A percentile compares a stretch with the other conserved stretches of the same genome.
phyloP scores from a whole-genome alignment of 1,284 basidiomycete species.

The Cryptococcus maquisensis region DNA sequence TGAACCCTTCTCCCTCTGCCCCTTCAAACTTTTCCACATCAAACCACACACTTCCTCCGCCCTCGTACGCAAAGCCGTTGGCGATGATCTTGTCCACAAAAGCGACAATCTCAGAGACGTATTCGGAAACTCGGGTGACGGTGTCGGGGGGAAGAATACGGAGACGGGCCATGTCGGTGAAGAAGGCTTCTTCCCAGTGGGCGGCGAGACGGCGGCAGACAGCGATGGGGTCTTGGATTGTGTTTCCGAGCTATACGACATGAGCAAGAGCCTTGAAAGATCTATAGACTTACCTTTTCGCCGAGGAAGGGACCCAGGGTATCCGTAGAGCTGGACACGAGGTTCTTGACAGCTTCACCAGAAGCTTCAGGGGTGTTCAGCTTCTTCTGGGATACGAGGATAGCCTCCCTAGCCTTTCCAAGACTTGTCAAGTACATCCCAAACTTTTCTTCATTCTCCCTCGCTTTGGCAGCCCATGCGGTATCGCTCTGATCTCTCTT shows the following conservation, averaged over 20 bases:
- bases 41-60: constrained; percentile 90
- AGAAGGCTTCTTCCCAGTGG: constrained; percentile 87
- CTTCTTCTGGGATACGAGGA: constrained; percentile 32
- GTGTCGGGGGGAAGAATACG: constrained; percentile 83
- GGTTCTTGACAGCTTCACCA: constrained; percentile 54
- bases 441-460: constrained; percentile 82
- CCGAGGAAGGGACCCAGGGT: constrained; percentile 71
- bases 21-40: constrained; percentile 85
- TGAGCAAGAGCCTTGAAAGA: not conserved
- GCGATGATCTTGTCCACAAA: constrained; percentile 83
- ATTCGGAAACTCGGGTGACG: constrained; percentile 93
- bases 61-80: constrained; percentile 88
- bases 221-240: constrained; percentile 73
- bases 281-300: constrained; percentile 57
- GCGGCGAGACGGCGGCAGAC: constrained; percentile 80
- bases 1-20: constrained; percentile 53
- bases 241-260: constrained; percentile 61
- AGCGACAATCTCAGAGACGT: constrained; percentile 87
- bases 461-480: constrained; percentile 63
- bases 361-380: constrained; percentile 49
- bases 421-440: constrained; percentile 76
- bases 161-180: constrained; percentile 86
- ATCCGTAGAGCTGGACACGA: constrained; percentile 71
- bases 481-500: constrained; percentile 53
- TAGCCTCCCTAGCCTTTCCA: constrained; percentile 52